Evolutionary conservation across 2,329 filamentous ascomycete species (phyloP).

Genomic region (Moelleriella libera): DNA sequence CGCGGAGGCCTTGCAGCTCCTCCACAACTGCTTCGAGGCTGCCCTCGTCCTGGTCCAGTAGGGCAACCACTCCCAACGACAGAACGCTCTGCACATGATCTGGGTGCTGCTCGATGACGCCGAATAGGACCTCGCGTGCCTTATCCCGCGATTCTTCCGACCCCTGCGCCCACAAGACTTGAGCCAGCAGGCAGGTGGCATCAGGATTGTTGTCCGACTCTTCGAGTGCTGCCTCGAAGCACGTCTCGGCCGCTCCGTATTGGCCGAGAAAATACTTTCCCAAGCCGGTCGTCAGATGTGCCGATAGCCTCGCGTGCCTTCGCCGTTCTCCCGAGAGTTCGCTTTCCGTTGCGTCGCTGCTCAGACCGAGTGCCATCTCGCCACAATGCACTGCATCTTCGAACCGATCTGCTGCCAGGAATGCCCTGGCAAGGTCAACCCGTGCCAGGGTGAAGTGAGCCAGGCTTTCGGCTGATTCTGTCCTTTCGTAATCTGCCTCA

Average conservation of each 20-base stretch:
- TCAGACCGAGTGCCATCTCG: constrained; percentile 66
- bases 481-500: constrained; percentile 72
- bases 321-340: constrained; percentile 52
- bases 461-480: constrained; percentile 62
- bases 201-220: constrained; percentile 69
- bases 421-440: constrained; percentile 72
- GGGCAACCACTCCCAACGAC: constrained; percentile 69
- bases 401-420: constrained; percentile 55
- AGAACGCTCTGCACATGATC: constrained; percentile 69
- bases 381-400: constrained; percentile 63
- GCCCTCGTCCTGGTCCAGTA: constrained; percentile 67
- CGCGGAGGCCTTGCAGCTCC: constrained; percentile 61
- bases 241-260: constrained; percentile 56
- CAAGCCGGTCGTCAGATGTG: constrained; percentile 73
- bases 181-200: constrained; percentile 73
- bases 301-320: constrained; percentile 61
- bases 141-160: constrained; percentile 58
- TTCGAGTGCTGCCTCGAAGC: constrained; percentile 66
- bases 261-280: constrained; percentile 60
- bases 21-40: constrained; percentile 67
- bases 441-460: constrained; percentile 70
- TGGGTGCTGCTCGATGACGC: constrained; percentile 58
- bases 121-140: constrained; percentile 68
- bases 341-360: constrained; percentile 54
- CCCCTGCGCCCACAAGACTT: constrained; percentile 87